Conservation (phyloP, 257 asterid species). For the Haberlea rhodopensis region DNA sequence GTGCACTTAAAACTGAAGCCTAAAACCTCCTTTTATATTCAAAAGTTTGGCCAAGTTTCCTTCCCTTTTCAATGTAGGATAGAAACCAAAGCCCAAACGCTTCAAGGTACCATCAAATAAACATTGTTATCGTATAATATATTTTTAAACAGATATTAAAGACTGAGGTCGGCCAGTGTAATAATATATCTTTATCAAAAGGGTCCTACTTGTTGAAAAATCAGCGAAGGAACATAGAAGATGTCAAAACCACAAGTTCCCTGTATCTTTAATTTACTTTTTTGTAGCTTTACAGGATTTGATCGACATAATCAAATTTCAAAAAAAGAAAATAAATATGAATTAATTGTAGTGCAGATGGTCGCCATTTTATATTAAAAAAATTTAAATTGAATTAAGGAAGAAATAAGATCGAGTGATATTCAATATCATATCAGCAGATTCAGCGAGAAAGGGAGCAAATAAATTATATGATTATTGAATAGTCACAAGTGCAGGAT, state of each 20-base stretch:
- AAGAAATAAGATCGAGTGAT: background rate
- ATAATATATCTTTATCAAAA: constrained; percentile 9
- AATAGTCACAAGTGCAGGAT: too few relatives aligned
- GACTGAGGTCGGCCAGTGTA: constrained; percentile 26
- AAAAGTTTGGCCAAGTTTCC: too few relatives aligned
- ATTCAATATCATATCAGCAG: too few relatives aligned
- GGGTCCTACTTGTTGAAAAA: constrained; percentile 31
- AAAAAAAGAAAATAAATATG: constrained; percentile 2
- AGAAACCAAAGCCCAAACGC: too few relatives aligned
- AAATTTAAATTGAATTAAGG: background rate
- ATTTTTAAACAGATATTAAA: background rate
- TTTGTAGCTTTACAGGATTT: constrained; percentile 18
- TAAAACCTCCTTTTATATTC: too few relatives aligned
- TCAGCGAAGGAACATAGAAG: constrained; percentile 24
- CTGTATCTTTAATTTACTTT: constrained; percentile 13
- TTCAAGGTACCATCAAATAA: too few relatives aligned
- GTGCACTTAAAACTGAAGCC: too few relatives aligned
- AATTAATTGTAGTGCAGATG: constrained; percentile 20
- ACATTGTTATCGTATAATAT: too few relatives aligned
- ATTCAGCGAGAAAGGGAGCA: too few relatives aligned
- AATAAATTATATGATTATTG: too few relatives aligned
- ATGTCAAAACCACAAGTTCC: constrained; percentile 21
- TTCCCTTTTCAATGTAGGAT: too few relatives aligned
- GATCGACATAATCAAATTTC: constrained; percentile 5
- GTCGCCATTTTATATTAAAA: constrained; percentile 12